Base-by-base conservation (phyloP, 176 grass and related monocot genomes). In the Carex scoparia region DNA sequence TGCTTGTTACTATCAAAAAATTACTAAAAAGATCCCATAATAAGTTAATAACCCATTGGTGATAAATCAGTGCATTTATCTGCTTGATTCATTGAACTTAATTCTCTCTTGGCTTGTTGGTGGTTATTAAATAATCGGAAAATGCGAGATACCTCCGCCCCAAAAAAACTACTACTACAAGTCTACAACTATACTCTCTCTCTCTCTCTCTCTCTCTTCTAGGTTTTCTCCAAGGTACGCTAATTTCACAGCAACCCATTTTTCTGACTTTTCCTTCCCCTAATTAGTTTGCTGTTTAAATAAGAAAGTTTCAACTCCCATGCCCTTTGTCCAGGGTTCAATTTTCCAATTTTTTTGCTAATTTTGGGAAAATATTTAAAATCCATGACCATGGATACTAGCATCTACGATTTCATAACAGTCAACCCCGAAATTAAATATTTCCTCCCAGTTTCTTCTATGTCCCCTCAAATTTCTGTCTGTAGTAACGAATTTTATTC, bases 381-480 rank as follows among this genome's bases (percentile, higher is more conserved):
- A 75, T 79, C 88, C 69, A 92, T 92, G 90, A 69, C 81, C 83
- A 94, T 92, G 92, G 92, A 94, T 75, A 87, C 92, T 78, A 78
- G 84, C 33, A 28, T 92, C 75, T 79, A 88, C 65, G 84, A 92
- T 74, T 80, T 44, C 73, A 27, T 81, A 84, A 80, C 84, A 58
- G 67, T 90, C 79, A 74, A 74, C 64, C 85, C 90, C 46, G 88
- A 89, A 79, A 80, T 73, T 48, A 90, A 83, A 70, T 83, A 54
- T 69, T 30, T 32, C 7, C 46, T 44, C 7, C 42, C 35, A 9
- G 35, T 69, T 69, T 69, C 63, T 67, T 19, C 79, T 30, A 81
- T 81, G 33, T 81, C 79, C 18, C 35, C 81, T 7, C 63, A 83
- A 54, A 31, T 63, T 69, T 67, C 81, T 30, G 65, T 54, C 14